A percentile compares a stretch with the other conserved stretches of the same genome.
Conservation (phyloP, 2,329 filamentous ascomycete genomes). For the Aschersonia sp. region DNA sequence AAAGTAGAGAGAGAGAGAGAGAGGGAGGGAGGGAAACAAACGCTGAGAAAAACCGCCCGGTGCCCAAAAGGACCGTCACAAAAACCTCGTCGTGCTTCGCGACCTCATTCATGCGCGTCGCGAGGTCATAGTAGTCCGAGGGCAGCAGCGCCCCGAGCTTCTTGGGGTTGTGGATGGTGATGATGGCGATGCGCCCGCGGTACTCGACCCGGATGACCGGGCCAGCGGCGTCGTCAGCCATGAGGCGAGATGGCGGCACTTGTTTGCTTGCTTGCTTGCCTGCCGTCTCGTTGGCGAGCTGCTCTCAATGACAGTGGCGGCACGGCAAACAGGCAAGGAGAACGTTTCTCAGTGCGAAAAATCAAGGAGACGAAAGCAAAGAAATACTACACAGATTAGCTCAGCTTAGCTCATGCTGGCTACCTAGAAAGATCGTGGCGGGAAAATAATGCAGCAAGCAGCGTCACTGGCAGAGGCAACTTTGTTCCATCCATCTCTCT, state of each 20-base stretch:
- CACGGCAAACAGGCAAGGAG: too few species aligned
- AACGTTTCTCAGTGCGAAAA: too few species aligned
- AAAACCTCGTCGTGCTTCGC: conserved; percentile 66
- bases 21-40: conserved; percentile 27
- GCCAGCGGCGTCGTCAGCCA: too few species aligned
- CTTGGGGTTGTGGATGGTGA: conserved; percentile 71
- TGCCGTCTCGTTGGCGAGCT: background rate
- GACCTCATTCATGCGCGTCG: conserved; percentile 59
- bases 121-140: conserved; percentile 63
- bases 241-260: background rate
- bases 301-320: too few species aligned
- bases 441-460: too few species aligned
- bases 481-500: too few species aligned
- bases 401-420: too few species aligned
- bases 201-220: conserved; percentile 23
- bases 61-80: conserved; percentile 73
- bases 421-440: too few species aligned
- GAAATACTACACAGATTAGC: too few species aligned
- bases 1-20: background rate
- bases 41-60: conserved; percentile 80
- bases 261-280: too few species aligned
- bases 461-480: too few species aligned
- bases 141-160: conserved; percentile 76
- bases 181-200: conserved; percentile 40
- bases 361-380: too few species aligned